Base-by-base conservation (phyloP, 495 filamentous ascomycete genomes). In the Neurospora sp. region DNA sequence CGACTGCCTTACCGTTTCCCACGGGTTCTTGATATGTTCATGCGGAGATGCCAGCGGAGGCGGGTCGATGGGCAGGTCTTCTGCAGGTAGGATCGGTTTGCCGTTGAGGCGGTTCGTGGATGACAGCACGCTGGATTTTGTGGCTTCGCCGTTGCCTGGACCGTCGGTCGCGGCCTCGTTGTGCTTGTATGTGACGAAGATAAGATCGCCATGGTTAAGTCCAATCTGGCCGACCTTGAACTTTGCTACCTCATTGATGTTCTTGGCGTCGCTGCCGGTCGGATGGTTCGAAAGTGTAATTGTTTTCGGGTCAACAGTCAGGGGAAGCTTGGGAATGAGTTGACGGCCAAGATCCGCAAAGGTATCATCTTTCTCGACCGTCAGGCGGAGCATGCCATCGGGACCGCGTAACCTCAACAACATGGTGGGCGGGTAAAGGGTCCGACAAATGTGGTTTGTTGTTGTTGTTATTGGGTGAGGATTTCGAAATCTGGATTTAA, bases 1-100 rank as follows among this genome's bases (percentile, higher is more conserved):
- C 3, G 93, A 96, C 81, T 99, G 96, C 75, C 89, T 86, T 7
- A 98, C 93, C 16, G 89, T 87, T 74, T 98, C 95, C 96, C 96
- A 98, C 3, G 96, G 94, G 75, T 95, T 97, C 79, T 92, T 93
- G 75, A 93, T 91, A 38, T 87, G 85, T 44, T 88, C 82, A 18
- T 88, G 84, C 45, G 90, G 87, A 4, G 89, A 89, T 4, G 82
- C 83, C 61, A 88, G 81, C 53, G 88, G 88, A 4, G 85, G 81
- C 20, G 87, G 85, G 59, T 89, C 86, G 75, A 91, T 85, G 12
- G 91, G 87, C 16, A 89, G 78, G 70, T 91, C 86, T 77, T 93
- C 89, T 70, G 88, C 87, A 38, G 90, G 90, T 9, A 90, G 82
- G 20, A 97, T 88, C 5, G 94, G 89, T 31, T 90, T 87, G 37